Base-by-base conservation (phyloP, 2,329 filamentous ascomycete species). In the Curvularia spicifera region DNA sequence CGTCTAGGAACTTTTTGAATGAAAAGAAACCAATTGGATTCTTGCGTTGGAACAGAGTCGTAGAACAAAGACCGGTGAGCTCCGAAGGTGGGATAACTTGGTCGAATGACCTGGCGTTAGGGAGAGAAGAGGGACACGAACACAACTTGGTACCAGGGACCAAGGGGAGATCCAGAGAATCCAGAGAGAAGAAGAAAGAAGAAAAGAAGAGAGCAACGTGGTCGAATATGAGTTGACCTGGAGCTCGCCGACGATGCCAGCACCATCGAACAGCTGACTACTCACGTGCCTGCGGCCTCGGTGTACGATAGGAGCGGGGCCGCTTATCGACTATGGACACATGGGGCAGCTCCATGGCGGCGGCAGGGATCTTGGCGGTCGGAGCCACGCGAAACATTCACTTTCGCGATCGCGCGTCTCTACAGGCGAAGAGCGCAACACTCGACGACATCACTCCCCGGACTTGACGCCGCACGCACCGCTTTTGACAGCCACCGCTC, bases 261-360 rank as follows among this genome's bases (percentile, higher is more conserved):
- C 49, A 53, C 45, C 56, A 58, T 29, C 8, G 57, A 52, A 57
- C 64, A 65, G 58, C 56, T 65, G 62, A 65, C 64, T 66, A 61
- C 55, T 57, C 57, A 55, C 45, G 51, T 58, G 56, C 56, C 44
- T 59, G 57, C 61, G 51, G 57, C 59, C 64, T 56, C 55, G 59
- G 49, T 46, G 64, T 61, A 57, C 57, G 66, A 68, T 68, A 61
- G 61, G 66, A 61, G 69, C 64, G 66, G 66, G 61, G 63, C 28
- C 37, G 55, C 69, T 74, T 74, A 75, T 73, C 71, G 56, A 47
- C 55, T 45, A 49, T 48, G 48, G 54, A 56, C 65, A 66, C 57
- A 65, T 66, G 64, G 64, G 67, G 67, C 66, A 71, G 62, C 64
- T 69, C 60, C 68, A 56, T 68, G 65, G 62, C 59, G 13, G 58